A percentile compares a stretch with the other conserved stretches of the same genome.
Conservation (phyloP, 116 monocot species). For the Cymodocea nodosa region DNA sequence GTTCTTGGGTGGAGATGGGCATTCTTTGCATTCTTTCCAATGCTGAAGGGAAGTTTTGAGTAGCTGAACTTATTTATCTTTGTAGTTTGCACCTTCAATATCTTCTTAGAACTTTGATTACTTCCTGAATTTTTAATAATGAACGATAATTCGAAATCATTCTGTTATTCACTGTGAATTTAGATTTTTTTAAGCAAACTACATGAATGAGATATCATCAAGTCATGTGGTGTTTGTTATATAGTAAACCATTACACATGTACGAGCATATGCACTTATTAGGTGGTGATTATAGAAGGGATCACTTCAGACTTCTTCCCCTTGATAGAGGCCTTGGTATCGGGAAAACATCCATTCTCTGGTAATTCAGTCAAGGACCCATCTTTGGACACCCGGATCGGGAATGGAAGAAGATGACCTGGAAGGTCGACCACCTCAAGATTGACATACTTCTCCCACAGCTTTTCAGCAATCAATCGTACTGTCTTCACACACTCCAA, state of each 20-base stretch:
- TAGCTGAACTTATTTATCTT: too few species aligned
- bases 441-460: conserved; percentile 33
- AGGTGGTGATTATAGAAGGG: conserved; percentile 38
- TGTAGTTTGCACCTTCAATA: too few species aligned
- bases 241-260: too few species aligned
- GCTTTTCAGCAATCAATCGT: conserved; percentile 9
- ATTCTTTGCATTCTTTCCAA: too few species aligned
- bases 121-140: background rate
- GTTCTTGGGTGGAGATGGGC: too few species aligned
- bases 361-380: conserved; percentile 35
- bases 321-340: conserved; percentile 21
- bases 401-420: conserved; percentile 52
- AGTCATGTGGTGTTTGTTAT: too few species aligned
- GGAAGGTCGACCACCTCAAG: conserved; percentile 34
- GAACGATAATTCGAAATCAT: background rate
- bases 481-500: conserved; percentile 41
- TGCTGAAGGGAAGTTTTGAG: too few species aligned
- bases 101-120: too few species aligned
- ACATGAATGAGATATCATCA: too few species aligned
- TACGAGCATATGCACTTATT: conserved; percentile 10
- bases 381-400: conserved; percentile 24
- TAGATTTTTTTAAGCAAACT: too few species aligned
- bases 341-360: conserved; percentile 31
- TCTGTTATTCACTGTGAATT: background rate
- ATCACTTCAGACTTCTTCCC: conserved; percentile 25